phyloP scores from a whole-genome alignment of 371 early-diverging fungal species.

The Zopfochytrium polystomum region DNA sequence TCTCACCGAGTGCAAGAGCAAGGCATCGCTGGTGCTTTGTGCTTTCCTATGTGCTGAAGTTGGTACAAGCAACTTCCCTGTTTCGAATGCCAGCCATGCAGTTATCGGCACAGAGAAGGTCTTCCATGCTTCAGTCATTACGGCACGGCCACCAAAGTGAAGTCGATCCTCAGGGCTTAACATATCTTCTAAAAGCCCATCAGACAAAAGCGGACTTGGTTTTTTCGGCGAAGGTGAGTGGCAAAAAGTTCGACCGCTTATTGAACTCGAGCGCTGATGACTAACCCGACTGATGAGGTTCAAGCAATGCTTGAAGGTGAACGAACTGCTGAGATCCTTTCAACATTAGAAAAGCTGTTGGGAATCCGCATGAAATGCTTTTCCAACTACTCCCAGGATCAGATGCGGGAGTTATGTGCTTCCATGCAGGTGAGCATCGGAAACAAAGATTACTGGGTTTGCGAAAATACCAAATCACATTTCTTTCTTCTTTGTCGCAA shows the following conservation, averaged over 20 bases:
- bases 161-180: conserved; percentile 8
- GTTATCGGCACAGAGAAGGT: not conserved
- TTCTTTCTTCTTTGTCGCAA: not conserved
- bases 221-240: conserved; percentile 15
- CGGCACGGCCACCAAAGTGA: not conserved
- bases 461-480: no score
- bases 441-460: not conserved
- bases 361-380: conserved; percentile 13
- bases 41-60: conserved; percentile 10
- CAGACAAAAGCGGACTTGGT: conserved; percentile 16
- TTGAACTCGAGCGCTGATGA: not conserved
- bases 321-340: conserved; percentile 4
- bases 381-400: conserved; percentile 12
- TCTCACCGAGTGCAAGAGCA: no score
- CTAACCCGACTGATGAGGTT: conserved; percentile 12
- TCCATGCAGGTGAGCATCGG: conserved; percentile 3
- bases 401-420: conserved; percentile 14
- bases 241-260: no score
- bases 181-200: conserved; percentile 13
- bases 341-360: conserved; percentile 18
- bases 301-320: conserved; percentile 14
- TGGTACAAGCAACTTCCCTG: conserved; percentile 8
- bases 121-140: not conserved
- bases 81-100: not conserved
- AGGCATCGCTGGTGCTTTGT: conserved; percentile 18